Conservation (phyloP, 2,329 filamentous ascomycete genomes). For the Macroventuria anomochaeta region DNA sequence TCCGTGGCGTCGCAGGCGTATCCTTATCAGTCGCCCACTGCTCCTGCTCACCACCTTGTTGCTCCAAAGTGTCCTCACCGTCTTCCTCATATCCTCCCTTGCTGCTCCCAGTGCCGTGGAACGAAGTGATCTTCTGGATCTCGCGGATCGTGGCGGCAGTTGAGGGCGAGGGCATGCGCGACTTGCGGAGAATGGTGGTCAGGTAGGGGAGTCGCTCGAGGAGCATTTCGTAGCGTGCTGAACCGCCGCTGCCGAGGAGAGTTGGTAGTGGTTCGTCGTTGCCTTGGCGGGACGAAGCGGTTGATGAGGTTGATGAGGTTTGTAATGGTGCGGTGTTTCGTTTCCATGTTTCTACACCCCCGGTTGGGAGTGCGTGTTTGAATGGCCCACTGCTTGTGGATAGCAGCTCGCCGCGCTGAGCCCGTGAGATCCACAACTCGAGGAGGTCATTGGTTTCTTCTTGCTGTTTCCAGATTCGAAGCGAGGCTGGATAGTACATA, state of each 20-base stretch:
- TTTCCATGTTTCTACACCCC: constrained; percentile 51
- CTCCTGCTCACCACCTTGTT: constrained; percentile 39
- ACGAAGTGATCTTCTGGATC: constrained; percentile 72
- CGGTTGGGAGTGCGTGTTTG: constrained; percentile 33
- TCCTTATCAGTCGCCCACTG: constrained; percentile 55
- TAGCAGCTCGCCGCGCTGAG: constrained; percentile 54
- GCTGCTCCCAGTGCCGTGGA: constrained; percentile 51
- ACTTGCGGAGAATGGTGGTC: constrained; percentile 63
- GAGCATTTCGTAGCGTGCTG: constrained; percentile 74
- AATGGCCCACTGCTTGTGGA: constrained; percentile 32
- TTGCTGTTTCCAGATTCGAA: constrained; percentile 81
- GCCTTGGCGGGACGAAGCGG: not conserved
- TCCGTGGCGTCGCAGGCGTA: constrained; percentile 29
- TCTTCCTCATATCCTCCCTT: constrained; percentile 44
- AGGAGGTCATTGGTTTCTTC: constrained; percentile 81
- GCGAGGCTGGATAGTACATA: constrained; percentile 89
- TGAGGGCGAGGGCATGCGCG: constrained; percentile 36
- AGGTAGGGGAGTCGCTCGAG: constrained; percentile 89
- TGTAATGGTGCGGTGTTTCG: constrained; percentile 29
- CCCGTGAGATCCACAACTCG: constrained; percentile 69
- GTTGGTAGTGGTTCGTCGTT: constrained; percentile 26
- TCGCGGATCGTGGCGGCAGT: constrained; percentile 56
- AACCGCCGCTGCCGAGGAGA: constrained; percentile 65
- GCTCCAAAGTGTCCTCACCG: constrained; percentile 19
- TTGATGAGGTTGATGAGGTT: not conserved